Evolutionary conservation across 176 grass and related monocot genomes (phyloP), one percentile per base, ranked within the genome.

Genomic region (Ananas comosus): DNA sequence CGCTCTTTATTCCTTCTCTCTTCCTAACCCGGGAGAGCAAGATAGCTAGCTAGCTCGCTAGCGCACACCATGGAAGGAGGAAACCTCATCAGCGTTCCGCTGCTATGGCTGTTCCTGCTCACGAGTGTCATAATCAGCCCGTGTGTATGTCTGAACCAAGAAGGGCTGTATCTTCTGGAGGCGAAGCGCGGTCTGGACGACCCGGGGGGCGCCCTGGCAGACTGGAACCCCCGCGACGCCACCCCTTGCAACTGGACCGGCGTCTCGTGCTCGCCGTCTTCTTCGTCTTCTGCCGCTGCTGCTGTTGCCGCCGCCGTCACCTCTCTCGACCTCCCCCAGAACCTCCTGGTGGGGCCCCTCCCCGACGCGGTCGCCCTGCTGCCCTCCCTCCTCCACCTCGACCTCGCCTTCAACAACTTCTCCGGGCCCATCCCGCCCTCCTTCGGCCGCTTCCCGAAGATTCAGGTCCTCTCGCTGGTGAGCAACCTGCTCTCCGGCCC

Each of bases 181-280:
- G 88, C 86, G 1, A 96, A 87, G 83, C 83, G 74, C 56, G 67
- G 76, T 24, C 86, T 96, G 13, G 73, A 57, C 63, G 79, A 42
- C 7, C 58, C 66, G 0, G 0, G 3, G 0, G 57, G 47, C 33
- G 28, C 66, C 9, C 78, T 91, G 7, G 52, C 70, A 19, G 28
- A 80, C 51, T 96, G 92, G 92, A 69, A 85, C 69, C 22, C 67
- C 0, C 47, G 48, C 69, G 49, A 83, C 81, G 63, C 75, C 64
- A 79, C 81, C 7, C 92, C 92, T 7, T 96, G 92, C 86, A 48
- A 13, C 25, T 96, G 88, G 92, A 80, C 75, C 13, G 86, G 88
- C 28, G 74, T 96, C 50, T 21, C 22, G 56, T 96, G 93, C 70
- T 72, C 72, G 6, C 10, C 47, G 48, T 3, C 10, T 11, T 0